phyloP scores from a whole-genome alignment of 1,139 yeast genomes.

The Debaryomycetaceae sp. region DNA sequence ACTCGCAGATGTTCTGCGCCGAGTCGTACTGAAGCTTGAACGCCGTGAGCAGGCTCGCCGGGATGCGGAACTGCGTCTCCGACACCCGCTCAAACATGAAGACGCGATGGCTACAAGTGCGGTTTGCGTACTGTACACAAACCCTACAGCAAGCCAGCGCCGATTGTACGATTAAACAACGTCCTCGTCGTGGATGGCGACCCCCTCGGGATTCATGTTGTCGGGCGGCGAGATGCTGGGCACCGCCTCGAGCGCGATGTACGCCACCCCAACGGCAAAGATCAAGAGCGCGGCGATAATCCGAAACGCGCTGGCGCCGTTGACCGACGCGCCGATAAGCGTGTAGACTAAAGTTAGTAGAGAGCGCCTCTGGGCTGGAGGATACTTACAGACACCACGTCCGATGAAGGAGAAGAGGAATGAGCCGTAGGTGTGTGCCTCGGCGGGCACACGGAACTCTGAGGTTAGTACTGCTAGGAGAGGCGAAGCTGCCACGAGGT shows the following conservation, averaged over 20 bases:
- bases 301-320: conserved; percentile 55
- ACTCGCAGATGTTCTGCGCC: conserved; percentile 45
- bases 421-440: conserved; percentile 68
- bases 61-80: conserved; percentile 13
- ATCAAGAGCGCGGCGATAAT: conserved; percentile 53
- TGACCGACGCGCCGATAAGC: conserved; percentile 59
- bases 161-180: conserved; percentile 21
- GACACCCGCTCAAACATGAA: conserved; percentile 2
- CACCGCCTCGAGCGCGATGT: conserved; percentile 58
- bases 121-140: conserved; percentile 1
- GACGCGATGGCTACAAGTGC: neutral
- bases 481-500: conserved; percentile 5
- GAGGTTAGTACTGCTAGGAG: conserved; percentile 13
- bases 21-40: conserved; percentile 53
- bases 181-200: conserved; percentile 43
- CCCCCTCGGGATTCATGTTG: conserved; percentile 60
- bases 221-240: conserved; percentile 72
- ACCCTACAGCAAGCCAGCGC: neutral
- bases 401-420: conserved; percentile 82
- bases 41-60: conserved; percentile 53
- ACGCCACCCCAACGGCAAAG: conserved; percentile 55
- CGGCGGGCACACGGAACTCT: conserved; percentile 66
- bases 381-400: conserved; percentile 61
- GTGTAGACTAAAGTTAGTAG: conserved; percentile 44
- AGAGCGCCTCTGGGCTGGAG: neutral